Evolutionary conservation across 1,139 yeast species (phyloP).

Genomic region (Geotrichum bryndzae): DNA sequence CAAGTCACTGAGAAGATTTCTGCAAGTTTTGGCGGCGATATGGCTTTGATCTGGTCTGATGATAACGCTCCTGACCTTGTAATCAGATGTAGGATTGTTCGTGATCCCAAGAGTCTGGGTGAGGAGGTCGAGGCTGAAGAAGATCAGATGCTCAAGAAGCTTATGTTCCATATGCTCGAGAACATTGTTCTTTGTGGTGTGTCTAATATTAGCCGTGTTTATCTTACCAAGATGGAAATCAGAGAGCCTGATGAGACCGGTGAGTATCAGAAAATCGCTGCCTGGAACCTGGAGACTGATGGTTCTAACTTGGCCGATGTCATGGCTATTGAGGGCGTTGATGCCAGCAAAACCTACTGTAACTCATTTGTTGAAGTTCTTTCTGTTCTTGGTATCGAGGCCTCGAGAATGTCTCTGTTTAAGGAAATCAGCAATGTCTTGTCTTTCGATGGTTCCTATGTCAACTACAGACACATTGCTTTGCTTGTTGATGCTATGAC

Average conservation of each 20-base stretch:
- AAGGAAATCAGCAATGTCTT: conserved; percentile 93
- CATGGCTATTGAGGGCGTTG: conserved; percentile 93
- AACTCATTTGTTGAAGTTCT: conserved; percentile 94
- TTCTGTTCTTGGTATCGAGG: conserved; percentile 96
- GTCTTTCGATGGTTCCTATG: conserved; percentile 99
- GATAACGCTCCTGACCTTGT: conserved; percentile 96
- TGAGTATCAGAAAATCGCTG: conserved; percentile 81
- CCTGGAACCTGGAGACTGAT: conserved; percentile 98
- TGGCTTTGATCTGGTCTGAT: conserved; percentile 98
- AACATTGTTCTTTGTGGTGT: conserved; percentile 94
- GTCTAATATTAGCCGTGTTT: conserved; percentile 85
- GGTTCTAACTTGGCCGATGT: conserved; percentile 96
- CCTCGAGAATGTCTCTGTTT: conserved; percentile 90
- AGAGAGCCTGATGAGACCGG: conserved; percentile 76
- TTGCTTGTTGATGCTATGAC: conserved; percentile 97
- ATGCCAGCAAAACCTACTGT: conserved; percentile 80
- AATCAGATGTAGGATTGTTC: conserved; percentile 96
- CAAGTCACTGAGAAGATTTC: conserved; percentile 96
- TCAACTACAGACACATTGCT: conserved; percentile 97
- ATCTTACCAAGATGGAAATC: conserved; percentile 86
- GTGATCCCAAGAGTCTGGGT: conserved; percentile 90
- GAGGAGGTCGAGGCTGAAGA: conserved; percentile 95
- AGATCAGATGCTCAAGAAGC: conserved; percentile 90
- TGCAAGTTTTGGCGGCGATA: conserved; percentile 87
- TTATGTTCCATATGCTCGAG: conserved; percentile 94